Evolutionary conservation across 768 basidiomycete genomes (phyloP).

Genomic region (Boletales sp.): DNA sequence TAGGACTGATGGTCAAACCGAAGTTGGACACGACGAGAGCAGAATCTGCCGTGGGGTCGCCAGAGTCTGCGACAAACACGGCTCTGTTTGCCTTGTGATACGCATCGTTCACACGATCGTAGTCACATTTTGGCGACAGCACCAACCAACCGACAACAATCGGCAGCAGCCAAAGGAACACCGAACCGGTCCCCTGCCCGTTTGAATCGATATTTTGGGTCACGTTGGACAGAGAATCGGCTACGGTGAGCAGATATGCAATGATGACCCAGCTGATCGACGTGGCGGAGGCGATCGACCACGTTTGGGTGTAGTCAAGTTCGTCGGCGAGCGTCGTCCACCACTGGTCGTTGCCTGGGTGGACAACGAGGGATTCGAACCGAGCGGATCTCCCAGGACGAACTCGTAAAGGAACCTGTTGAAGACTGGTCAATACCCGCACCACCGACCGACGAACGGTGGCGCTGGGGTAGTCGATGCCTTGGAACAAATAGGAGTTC

Average conservation of each 20-base stretch:
- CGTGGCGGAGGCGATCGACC: conserved; percentile 37
- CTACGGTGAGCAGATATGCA: conserved; percentile 32
- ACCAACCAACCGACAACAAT: conserved; percentile 40
- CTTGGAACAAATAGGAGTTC: conserved; percentile 28
- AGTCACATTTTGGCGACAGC: conserved; percentile 39
- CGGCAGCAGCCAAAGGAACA: conserved; percentile 44
- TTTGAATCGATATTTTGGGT: conserved; percentile 24
- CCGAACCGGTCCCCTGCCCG: conserved; percentile 38
- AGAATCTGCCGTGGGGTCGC: background rate
- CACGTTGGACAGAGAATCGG: conserved; percentile 15
- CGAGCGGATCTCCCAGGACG: conserved; percentile 22
- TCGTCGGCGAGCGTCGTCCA: conserved; percentile 33
- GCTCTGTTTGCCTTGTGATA: conserved; percentile 13
- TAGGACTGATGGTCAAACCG: conserved; percentile 14
- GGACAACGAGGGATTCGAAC: conserved; percentile 40
- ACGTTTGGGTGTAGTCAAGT: conserved; percentile 38
- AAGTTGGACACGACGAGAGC: conserved; percentile 1
- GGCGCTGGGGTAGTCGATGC: conserved; percentile 23
- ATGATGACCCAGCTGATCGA: conserved; percentile 45
- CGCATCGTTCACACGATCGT: conserved; percentile 22
- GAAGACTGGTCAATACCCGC: conserved; percentile 35
- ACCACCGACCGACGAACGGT: conserved; percentile 22
- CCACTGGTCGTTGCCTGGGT: conserved; percentile 41
- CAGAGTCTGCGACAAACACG: background rate
- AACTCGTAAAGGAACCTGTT: conserved; percentile 39